phyloP scores from a whole-genome alignment of 805 yeast genomes.

The Isabelozyma gotoi region DNA sequence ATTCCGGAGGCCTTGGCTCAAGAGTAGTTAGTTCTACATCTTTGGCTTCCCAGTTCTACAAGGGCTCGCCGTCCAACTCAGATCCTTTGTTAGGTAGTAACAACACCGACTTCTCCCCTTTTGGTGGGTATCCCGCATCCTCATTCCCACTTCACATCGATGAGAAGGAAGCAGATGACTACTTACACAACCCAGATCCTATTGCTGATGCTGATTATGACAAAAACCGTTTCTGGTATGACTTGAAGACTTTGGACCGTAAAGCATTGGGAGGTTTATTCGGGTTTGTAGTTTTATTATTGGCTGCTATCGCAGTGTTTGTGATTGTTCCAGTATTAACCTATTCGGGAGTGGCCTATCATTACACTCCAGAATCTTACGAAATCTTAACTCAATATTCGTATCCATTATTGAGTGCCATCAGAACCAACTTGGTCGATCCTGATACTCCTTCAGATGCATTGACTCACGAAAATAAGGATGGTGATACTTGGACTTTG shows the following conservation, averaged over 20 bases:
- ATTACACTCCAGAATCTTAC: slow-evolving; percentile 7
- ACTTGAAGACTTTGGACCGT: slow-evolving; percentile 64
- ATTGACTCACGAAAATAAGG: slow-evolving; percentile 47
- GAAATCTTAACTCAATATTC: slow-evolving; percentile 50
- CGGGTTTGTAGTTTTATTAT: slow-evolving; percentile 56
- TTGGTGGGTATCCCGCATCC: slow-evolving; percentile 95
- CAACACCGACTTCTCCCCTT: slow-evolving; percentile 74
- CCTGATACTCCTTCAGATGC: slow-evolving; percentile 67
- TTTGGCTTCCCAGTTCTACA: slow-evolving; percentile 18
- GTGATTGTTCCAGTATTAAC: slow-evolving; percentile 82
- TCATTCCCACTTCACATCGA: slow-evolving; percentile 88
- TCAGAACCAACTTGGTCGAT: slow-evolving; percentile 62
- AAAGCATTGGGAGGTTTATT: slow-evolving; percentile 59
- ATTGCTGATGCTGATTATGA: slow-evolving; percentile 86
- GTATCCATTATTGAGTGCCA: slow-evolving; percentile 57
- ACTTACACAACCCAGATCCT: slow-evolving; percentile 94
- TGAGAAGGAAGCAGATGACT: slow-evolving; percentile 94
- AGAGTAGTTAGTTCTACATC: slow-evolving; percentile 55
- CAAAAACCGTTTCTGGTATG: slow-evolving; percentile 62
- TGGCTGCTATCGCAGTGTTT: slow-evolving; percentile 69
- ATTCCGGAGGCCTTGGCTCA: slow-evolving; percentile 62
- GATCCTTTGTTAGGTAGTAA: slow-evolving; percentile 41
- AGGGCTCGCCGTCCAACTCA: not conserved
- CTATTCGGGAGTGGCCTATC: slow-evolving; percentile 62
- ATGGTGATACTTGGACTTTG: slow-evolving; percentile 69